phyloP scores from a whole-genome alignment of 2,329 filamentous ascomycete genomes.

The Trichophyton rubrum region DNA sequence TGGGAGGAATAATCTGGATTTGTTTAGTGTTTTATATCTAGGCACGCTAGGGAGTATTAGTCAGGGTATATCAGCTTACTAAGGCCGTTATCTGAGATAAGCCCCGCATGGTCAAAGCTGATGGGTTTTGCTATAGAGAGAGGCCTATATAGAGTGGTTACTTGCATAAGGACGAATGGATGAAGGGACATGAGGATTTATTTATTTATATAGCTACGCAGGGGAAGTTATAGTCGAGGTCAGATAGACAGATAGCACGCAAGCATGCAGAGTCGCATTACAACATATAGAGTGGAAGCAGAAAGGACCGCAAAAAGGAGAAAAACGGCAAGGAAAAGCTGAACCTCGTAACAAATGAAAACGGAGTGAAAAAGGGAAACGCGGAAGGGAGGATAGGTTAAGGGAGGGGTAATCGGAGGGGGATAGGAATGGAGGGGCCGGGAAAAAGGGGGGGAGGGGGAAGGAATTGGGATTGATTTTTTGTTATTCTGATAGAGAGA shows the following conservation, averaged over 20 bases:
- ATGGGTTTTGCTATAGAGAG: too few species aligned
- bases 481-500: too few species aligned
- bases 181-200: background rate
- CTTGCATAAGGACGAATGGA: background rate
- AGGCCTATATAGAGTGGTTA: too few species aligned
- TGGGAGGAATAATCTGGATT: too few species aligned
- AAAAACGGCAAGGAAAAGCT: too few species aligned
- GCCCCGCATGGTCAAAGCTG: background rate
- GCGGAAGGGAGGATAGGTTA: background rate
- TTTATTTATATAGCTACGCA: background rate
- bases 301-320: background rate
- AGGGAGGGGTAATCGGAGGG: background rate
- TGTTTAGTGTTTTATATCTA: too few species aligned
- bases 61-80: background rate
- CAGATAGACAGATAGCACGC: background rate
- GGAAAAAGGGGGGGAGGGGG: background rate
- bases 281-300: background rate
- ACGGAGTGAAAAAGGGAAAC: background rate
- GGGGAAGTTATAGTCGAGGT: background rate
- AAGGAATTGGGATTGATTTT: too few species aligned
- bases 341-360: constrained; percentile 3
- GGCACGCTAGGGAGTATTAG: too few species aligned
- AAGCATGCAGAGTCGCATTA: background rate
- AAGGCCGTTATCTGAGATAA: background rate
- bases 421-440: background rate